Evolutionary conservation across 148 eudicot species (phyloP).

Genomic region (Diospyros kaki): DNA sequence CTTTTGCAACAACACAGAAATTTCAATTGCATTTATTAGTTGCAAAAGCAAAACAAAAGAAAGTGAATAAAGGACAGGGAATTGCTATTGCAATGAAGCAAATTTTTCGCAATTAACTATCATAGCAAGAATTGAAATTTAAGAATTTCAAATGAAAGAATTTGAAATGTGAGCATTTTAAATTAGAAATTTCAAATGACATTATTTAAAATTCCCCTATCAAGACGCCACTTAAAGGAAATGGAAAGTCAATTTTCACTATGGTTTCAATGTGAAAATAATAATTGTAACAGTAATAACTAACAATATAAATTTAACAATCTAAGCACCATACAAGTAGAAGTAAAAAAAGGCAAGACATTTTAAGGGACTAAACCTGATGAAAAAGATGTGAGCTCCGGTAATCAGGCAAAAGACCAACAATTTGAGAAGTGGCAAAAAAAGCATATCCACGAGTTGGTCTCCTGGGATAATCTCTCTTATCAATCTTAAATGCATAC

Average conservation of each 20-base stretch:
- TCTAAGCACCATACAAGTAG: not conserved
- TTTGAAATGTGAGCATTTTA: no score
- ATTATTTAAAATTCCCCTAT: no score
- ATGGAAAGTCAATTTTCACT: not conserved
- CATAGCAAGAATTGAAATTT: no score
- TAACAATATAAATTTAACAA: not conserved
- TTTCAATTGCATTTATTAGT: no score
- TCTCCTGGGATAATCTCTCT: slow-evolving; percentile 71
- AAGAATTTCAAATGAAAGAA: no score
- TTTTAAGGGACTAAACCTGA: slow-evolving; percentile 49
- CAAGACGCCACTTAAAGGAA: not conserved
- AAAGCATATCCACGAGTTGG: slow-evolving; percentile 93
- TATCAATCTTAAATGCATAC: slow-evolving; percentile 76
- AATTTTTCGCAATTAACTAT: no score
- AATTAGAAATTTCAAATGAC: no score
- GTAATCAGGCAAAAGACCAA: slow-evolving; percentile 80
- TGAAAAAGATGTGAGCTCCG: slow-evolving; percentile 72
- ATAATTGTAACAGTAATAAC: not conserved
- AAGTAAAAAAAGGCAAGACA: not conserved
- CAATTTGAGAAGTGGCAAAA: slow-evolving; percentile 63
- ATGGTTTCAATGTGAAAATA: not conserved
- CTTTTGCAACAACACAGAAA: no score
- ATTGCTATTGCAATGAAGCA: no score
- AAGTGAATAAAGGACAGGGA: no score
- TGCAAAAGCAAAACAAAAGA: no score